Evolutionary conservation across 371 early-diverging fungal genomes (phyloP).

Genomic region (Syncephalastrum monosporum): DNA sequence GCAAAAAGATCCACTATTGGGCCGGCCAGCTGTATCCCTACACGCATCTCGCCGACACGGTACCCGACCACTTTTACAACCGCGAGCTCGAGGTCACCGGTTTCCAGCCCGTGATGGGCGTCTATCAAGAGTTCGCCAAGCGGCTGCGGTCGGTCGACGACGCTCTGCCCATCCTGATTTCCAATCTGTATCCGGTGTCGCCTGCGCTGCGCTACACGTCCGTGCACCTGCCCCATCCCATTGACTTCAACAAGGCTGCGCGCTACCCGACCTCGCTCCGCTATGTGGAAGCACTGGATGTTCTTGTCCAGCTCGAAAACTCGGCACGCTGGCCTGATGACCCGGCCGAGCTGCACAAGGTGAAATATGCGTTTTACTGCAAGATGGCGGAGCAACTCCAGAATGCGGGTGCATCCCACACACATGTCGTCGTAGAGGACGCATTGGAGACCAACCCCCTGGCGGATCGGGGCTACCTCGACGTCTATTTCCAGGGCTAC

Average conservation of each 20-base stretch:
- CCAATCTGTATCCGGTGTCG: constrained; percentile 64
- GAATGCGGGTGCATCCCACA: constrained; percentile 48
- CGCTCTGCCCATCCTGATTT: constrained; percentile 76
- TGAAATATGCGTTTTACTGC: constrained; percentile 87
- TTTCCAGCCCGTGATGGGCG: constrained; percentile 75
- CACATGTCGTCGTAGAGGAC: constrained; percentile 45
- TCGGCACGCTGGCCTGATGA: constrained; percentile 92
- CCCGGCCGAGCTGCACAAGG: constrained; percentile 79
- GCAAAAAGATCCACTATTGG: constrained; percentile 59
- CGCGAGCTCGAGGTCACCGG: constrained; percentile 45
- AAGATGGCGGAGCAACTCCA: constrained; percentile 59
- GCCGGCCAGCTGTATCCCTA: constrained; percentile 68
- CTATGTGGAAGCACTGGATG: constrained; percentile 73
- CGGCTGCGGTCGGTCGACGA: constrained; percentile 64
- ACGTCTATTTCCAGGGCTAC: constrained; percentile 69
- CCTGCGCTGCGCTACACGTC: constrained; percentile 76
- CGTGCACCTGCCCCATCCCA: constrained; percentile 79
- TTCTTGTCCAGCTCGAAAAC: constrained; percentile 80
- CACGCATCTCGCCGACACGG: constrained; percentile 47
- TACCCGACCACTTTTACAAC: constrained; percentile 51
- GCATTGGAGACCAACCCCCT: constrained; percentile 41
- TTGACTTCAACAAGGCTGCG: constrained; percentile 39
- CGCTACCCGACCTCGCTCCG: constrained; percentile 54
- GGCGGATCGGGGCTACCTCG: constrained; percentile 61
- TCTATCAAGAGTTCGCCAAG: constrained; percentile 70